Conservation (phyloP, 768 basidiomycete species). For the Leccinellum rugosiceps region DNA sequence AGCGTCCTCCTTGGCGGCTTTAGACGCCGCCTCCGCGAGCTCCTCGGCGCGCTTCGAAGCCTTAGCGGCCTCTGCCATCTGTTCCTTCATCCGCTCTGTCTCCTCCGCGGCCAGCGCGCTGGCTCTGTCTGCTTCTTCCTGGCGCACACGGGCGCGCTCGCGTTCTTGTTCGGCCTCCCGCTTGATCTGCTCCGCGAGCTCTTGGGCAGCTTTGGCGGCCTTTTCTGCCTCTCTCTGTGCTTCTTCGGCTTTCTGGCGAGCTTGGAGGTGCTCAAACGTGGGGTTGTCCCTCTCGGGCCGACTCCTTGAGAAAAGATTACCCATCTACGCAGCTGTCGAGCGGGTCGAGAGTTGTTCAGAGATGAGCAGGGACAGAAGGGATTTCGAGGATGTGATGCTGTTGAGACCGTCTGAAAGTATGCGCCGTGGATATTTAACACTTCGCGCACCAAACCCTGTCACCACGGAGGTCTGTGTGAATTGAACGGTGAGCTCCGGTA, state of each 20-base stretch:
- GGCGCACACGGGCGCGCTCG: neutral
- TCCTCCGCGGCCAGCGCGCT: slow-evolving; percentile 4
- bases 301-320: neutral
- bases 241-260: slow-evolving; percentile 8
- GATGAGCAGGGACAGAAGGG: neutral
- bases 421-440: neutral
- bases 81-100: slow-evolving; percentile 4
- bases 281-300: slow-evolving; percentile 10
- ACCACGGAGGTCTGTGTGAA: neutral
- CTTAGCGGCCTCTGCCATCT: slow-evolving; percentile 9
- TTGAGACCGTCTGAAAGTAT: neutral
- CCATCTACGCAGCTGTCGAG: slow-evolving; percentile 5
- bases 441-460: neutral
- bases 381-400: neutral
- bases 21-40: slow-evolving; percentile 8
- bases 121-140: slow-evolving; percentile 10
- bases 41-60: slow-evolving; percentile 2
- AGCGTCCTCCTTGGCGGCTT: slow-evolving; percentile 17
- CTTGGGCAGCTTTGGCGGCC: slow-evolving; percentile 2
- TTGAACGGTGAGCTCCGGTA: neutral
- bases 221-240: slow-evolving; percentile 7
- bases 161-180: slow-evolving; percentile 13
- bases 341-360: neutral
- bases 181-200: neutral
- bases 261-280: slow-evolving; percentile 10